Conservation (phyloP, 352 stramenopile genomes). For the Thalassiosira mediterranea region DNA sequence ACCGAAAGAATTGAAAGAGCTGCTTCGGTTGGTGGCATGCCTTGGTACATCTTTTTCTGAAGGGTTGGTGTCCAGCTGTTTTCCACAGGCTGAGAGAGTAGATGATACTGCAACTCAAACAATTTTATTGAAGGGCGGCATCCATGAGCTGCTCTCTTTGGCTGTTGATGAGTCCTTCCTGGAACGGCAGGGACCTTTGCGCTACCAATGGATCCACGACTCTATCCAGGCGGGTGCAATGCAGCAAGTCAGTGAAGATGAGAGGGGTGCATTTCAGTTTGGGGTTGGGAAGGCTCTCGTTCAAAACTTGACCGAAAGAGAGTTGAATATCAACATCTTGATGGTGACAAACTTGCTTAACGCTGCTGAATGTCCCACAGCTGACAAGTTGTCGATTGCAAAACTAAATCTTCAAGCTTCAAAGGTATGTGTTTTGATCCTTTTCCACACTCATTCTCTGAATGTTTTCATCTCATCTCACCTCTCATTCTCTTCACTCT, state of each 20-base stretch:
- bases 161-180: not conserved
- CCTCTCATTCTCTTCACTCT: not conserved
- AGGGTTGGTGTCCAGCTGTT: not conserved
- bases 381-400: not conserved
- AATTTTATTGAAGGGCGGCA: not conserved
- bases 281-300: not conserved
- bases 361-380: not conserved
- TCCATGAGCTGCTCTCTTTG: not conserved
- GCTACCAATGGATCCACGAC: not conserved
- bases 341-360: conserved; percentile 16
- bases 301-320: not conserved
- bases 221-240: not conserved
- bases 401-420: not conserved
- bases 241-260: not conserved
- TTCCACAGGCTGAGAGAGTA: not conserved
- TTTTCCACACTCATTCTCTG: not conserved
- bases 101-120: not conserved
- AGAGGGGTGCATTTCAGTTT: not conserved
- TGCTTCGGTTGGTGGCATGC: not conserved
- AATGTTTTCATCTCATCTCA: not conserved
- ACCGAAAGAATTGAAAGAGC: not conserved
- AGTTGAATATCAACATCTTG: conserved; percentile 16
- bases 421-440: not conserved
- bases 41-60: not conserved
- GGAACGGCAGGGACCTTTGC: not conserved